phyloP scores from a whole-genome alignment of 345 rosid genomes.

The Conringia planisiliqua region DNA sequence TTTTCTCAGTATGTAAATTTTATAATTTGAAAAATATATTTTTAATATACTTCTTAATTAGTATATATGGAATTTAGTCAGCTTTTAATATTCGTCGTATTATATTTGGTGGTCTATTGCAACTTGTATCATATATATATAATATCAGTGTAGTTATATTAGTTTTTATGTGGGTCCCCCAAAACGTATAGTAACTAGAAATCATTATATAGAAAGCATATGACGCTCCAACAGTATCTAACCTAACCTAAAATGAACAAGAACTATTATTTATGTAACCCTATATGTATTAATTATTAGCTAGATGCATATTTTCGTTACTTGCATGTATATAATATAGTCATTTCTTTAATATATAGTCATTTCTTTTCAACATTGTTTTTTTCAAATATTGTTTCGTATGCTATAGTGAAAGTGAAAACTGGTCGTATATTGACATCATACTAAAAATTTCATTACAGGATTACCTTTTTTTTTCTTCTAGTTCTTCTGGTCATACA shows the following conservation, averaged over 20 bases:
- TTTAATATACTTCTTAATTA: too few species aligned
- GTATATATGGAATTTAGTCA: too few species aligned
- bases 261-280: not conserved
- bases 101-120: slow-evolving; percentile 10
- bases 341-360: too few species aligned
- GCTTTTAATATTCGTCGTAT: not conserved
- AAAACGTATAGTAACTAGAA: not conserved
- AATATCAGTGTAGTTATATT: not conserved
- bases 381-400: too few species aligned
- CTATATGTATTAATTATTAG: not conserved
- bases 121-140: not conserved
- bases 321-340: not conserved
- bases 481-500: too few species aligned
- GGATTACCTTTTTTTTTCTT: too few species aligned
- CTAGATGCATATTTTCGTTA: not conserved
- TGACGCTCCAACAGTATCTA: slow-evolving; percentile 27
- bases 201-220: not conserved
- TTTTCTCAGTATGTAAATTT: too few species aligned
- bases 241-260: slow-evolving; percentile 20
- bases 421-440: too few species aligned
- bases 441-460: too few species aligned
- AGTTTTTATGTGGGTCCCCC: slow-evolving; percentile 11
- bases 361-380: too few species aligned
- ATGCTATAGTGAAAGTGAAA: too few species aligned
- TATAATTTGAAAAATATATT: too few species aligned